Evolutionary conservation across 2,329 filamentous ascomycete species (phyloP), one percentile per base, ranked within the genome.

Genomic region (Pseudocercospora cruenta): DNA sequence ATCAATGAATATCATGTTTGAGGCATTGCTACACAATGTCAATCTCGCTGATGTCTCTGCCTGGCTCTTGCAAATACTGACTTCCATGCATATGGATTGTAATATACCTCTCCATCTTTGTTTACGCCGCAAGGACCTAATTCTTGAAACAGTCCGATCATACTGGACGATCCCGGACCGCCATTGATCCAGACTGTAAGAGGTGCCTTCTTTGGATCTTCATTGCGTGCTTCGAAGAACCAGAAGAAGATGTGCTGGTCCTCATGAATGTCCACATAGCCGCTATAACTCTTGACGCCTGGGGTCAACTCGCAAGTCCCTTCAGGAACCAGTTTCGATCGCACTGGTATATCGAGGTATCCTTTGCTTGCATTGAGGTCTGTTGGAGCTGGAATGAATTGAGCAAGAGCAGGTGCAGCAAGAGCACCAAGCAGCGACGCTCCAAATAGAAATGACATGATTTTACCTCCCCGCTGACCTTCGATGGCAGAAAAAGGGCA

Each of bases 1-100:
- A 71, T 92, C 89, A 70, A 92, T 86, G 77, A 90, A 91, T 16
- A 92, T 84, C 83, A 91, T 86, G 69, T 90, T 90, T 33, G 84
- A 85, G 24, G 85, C 82, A 70, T 87, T 86, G 64, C 70, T 72
- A 45, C 19, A 39, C 49, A 31, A 28, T 28, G 24, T 65, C 47
- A 62, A 22, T 4, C 8, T 51, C 21, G 14, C 43, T n/a, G 12
- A 39, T 43, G 14, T 45, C 7, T 39, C 19, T 16, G 8, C 19
- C 36, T 39, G 36, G 43, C 33, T 6, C 19, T 58, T 65, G 26
- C 62, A 39, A 9, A 16, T 28, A 53, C 72, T 74, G 66, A 72
- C 67, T 87, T 88, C 85, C 87, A 90, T 0, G 86, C 86, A 78
- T 85, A 87, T 0, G 86, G 84, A 70, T 90, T 90, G 73, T 86